Evolutionary conservation across 306 rosid species (phyloP), one percentile per base, ranked within the genome.

Genomic region (Oemleria cerasiformis): DNA sequence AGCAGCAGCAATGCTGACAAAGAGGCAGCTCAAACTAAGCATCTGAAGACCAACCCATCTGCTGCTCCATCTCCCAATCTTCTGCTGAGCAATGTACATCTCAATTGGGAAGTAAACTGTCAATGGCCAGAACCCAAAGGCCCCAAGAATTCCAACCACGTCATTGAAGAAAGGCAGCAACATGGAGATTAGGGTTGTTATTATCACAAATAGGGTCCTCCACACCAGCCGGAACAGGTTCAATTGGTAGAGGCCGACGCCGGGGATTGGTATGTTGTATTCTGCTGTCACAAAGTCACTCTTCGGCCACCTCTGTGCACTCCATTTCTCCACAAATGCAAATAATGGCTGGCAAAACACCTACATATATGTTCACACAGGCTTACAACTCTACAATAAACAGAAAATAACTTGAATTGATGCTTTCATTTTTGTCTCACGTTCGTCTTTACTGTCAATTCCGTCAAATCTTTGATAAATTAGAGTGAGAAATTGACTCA

Each of bases 111-210:
- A 90, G 59, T 76, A 90, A 45, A 90, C 89, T 1, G 93, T 84
- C 17, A 90, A 74, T 5, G 93, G 93, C 96, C 96, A 88, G 84
- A 90, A 90, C 44, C 91, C 93, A 34, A 88, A 86, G 64, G 96
- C 91, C 47, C 96, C 96, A 42, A 90, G 88, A 23, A 90, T 56
- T 67, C 96, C 96, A 60, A 90, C 93, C 7, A 90, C 84, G 57
- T 90, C 93, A 16, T 90, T 86, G 96, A 90, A 90, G 80, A 87
- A 90, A 21, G 96, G 96, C 77, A 88, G 5, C 53, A 90, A 73
- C 94, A 90, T 84, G 49, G 96, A 86, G 47, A 79, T 76, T 54
- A 86, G 43, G 53, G 96, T 90, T 3, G 96, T 90, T 66, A 71
- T 8, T 7, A 87, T 3, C 60, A 90, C 93, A 71, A 80, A 90